Base-by-base conservation (phyloP, 257 asterid genomes). In the Solanum pinnatisectum region DNA sequence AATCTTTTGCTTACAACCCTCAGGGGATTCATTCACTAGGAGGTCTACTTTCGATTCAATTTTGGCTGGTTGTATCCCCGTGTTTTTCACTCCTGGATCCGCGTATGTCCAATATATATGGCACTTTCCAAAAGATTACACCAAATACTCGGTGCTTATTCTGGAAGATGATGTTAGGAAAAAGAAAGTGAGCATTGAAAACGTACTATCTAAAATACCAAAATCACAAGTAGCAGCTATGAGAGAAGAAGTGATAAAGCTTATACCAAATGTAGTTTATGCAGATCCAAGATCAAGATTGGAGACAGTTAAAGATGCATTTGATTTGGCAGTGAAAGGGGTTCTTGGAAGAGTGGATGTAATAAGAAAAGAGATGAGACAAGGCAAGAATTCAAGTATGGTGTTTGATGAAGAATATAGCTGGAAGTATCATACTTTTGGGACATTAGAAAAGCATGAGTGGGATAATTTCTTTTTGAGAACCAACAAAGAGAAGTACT, bases 41-140 rank as follows among this genome's bases (percentile, higher is more conserved):
- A 89, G 98, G 39, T 96, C 99, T 2, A 92, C 97, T 1, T 96
- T 96, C 23, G 99, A 97, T 42, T 85, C 99, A 3, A 96, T 97
- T 40, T 81, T 94, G 1, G 98, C 98, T 0, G 99, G 98, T 1
- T 97, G 99, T 67, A 94, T 97, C 4, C 99, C 98, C 0, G 98
- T 97, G 8, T 95, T 97, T 88, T 96, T 96, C 91, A 90, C 52
- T 27, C 99, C 98, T 0, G 98, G 84, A 0, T 96, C 99, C 1
- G 94, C 98, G 8, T 97, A 95, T 30, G 94, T 97, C 20, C 98
- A 97, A 88, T 97, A 97, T 83, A 59, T 94, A 6, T 97, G 99
- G 98, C 97, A 96, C 77, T 84, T 97, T 73, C 99, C 98, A 0
- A 91, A 63, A 84, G 90, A 95, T 44, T 90, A 82, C 67, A n/a